Percentiles rank a stretch among this genome's conserved stretches.
These are phyloP conservation scores for Trypanosoma cruzi DNA, from an alignment of 208 protist genomes.

Conservation along the genomic window DNA sequence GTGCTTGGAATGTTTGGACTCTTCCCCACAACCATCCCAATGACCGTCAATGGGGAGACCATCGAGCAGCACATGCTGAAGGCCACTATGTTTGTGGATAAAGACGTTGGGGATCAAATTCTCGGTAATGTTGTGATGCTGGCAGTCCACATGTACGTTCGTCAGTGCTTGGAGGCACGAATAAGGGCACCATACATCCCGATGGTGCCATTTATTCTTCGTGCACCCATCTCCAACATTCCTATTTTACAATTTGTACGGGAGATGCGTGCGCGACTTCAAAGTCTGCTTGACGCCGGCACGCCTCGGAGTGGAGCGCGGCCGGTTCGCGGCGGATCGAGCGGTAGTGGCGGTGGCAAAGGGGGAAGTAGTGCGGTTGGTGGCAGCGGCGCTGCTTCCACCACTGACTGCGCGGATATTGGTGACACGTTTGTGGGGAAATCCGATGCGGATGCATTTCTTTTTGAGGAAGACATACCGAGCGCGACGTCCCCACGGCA, in stretches of 20 bases:
- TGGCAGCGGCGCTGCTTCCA: background rate
- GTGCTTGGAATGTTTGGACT: slow-evolving; percentile 86
- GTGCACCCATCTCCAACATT: slow-evolving; percentile 70
- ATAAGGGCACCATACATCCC: slow-evolving; percentile 55
- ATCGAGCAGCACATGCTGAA: slow-evolving; percentile 73
- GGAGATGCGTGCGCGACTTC: slow-evolving; percentile 74
- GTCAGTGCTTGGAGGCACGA: slow-evolving; percentile 66
- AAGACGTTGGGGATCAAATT: slow-evolving; percentile 83
- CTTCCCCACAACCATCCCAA: slow-evolving; percentile 51
- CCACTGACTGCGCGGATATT: background rate
- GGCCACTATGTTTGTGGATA: slow-evolving; percentile 84
- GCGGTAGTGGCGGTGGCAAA: slow-evolving; percentile 30
- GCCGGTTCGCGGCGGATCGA: slow-evolving; percentile 36
- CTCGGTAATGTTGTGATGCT: slow-evolving; percentile 81
- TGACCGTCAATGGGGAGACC: slow-evolving; percentile 24
- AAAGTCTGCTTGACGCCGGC: slow-evolving; percentile 58
- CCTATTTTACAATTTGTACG: slow-evolving; percentile 80
- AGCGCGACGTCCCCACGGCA: slow-evolving; percentile 22
- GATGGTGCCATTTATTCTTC: slow-evolving; percentile 62
- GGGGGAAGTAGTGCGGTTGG: too few relatives aligned
- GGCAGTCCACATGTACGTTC: slow-evolving; percentile 75
- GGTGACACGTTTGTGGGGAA: slow-evolving; percentile 30
- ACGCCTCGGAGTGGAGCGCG: slow-evolving; percentile 42
- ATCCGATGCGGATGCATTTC: slow-evolving; percentile 45
- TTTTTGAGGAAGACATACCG: slow-evolving; percentile 79